Evolutionary conservation across 2,329 filamentous ascomycete species (phyloP).

Genomic region (Fusarium buxicola): DNA sequence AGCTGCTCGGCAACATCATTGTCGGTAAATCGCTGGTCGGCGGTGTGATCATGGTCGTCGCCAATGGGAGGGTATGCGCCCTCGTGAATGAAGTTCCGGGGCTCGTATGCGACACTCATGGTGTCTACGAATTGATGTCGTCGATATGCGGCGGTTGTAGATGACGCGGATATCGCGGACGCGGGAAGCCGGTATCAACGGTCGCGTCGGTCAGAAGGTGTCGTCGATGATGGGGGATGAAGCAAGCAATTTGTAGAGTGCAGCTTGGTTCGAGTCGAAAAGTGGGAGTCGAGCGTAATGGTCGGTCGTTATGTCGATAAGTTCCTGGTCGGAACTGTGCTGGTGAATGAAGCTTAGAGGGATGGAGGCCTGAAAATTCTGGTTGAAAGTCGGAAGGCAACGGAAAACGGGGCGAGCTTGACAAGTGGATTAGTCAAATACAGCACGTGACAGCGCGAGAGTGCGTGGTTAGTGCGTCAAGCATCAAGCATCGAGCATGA

Average conservation of each 20-base stretch:
- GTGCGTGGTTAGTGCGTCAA: constrained; percentile 38
- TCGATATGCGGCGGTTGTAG: constrained; percentile 15
- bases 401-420: constrained; percentile 40
- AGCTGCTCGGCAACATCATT: constrained; percentile 58
- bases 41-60: constrained; percentile 57
- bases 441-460: constrained; percentile 45
- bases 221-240: neutral
- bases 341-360: constrained; percentile 35
- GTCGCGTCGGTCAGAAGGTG: constrained; percentile 22
- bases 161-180: constrained; percentile 33
- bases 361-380: constrained; percentile 53
- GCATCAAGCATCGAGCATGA: constrained; percentile 35
- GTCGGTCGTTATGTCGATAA: constrained; percentile 23
- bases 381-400: constrained; percentile 48
- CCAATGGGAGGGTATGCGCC: constrained; percentile 61
- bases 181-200: constrained; percentile 15
- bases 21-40: constrained; percentile 57
- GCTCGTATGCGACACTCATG: constrained; percentile 66
- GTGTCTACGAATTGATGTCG: constrained; percentile 40
- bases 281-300: constrained; percentile 3
- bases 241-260: neutral
- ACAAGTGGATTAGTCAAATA: constrained; percentile 47
- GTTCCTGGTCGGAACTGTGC: constrained; percentile 25
- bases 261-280: neutral
- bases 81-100: constrained; percentile 61